Evolutionary conservation across 148 eudicot species (phyloP), one percentile per base, ranked within the genome.

Genomic region (Polygonum aviculare): DNA sequence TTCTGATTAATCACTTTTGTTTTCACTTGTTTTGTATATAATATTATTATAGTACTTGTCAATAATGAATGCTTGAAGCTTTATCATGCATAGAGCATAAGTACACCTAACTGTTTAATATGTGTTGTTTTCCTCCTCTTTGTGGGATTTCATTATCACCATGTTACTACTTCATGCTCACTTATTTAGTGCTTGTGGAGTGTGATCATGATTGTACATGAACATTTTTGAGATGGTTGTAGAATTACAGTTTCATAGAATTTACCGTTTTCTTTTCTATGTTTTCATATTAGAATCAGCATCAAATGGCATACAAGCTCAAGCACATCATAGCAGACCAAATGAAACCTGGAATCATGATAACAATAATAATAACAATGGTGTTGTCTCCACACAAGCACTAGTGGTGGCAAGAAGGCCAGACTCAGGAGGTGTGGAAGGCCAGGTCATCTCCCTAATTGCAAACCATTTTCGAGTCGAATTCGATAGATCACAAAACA

Each of bases 401-500:
- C 77, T 86, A 76, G 83, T 79, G 70, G 85, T 86, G 77, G 89
- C 93, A 73, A 91, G 83, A 77, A 89, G 98, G 70, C 98, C 98
- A 7, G 98, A 92, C 71, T 77, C 76, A 57, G 98, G 98, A 36
- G 98, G 98, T 26, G 82, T 84, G 1, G 93, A 92, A 80, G 98
- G 98, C 33, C 83, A 88, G 31, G 85, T 81, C 14, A 85, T 94
- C 21, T 82, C 89, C 70, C 88, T 94, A 57, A 79, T 94, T 52
- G 97, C 97, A 45, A 94, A 94, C 77, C 98, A 94, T 89, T 94
- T 91, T 79, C 84, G 85, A 21, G 98, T 92, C 26, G 77, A 88
- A 78, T 87, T 94, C 36, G 86, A 92, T 18, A 79, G 90, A 9
- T 77, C 80, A 2, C 84, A 82, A 38, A 81, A 48, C n/a, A 88